phyloP scores from a whole-genome alignment of 1,284 basidiomycete genomes.

The Trichosporon coremiiforme region DNA sequence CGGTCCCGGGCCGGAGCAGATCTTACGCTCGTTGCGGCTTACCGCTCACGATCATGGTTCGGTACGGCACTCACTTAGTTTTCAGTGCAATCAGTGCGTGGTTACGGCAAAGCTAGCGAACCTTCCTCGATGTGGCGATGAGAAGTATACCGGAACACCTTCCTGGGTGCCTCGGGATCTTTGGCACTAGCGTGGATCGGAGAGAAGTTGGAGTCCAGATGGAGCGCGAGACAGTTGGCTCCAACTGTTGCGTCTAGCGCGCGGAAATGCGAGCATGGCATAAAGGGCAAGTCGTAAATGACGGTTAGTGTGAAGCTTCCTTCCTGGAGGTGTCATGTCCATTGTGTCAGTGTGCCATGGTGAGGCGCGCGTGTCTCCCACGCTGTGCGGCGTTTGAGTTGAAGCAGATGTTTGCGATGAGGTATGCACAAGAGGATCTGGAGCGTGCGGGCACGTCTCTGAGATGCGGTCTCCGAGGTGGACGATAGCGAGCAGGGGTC shows the following conservation, averaged over 20 bases:
- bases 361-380: background rate
- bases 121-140: background rate
- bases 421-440: background rate
- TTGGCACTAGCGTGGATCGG: too few relatives aligned
- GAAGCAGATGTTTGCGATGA: background rate
- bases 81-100: slow-evolving; percentile 9
- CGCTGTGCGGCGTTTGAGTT: background rate
- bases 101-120: slow-evolving; percentile 3
- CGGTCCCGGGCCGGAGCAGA: background rate
- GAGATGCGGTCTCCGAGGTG: background rate
- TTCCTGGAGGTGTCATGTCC: slow-evolving; percentile 1
- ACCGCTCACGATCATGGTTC: background rate
- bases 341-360: background rate
- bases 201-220: background rate
- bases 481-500: slow-evolving; percentile 8
- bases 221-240: background rate
- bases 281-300: background rate
- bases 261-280: background rate
- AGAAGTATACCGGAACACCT: too few relatives aligned
- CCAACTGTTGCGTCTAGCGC: background rate
- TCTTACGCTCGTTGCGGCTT: background rate
- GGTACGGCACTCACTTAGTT: background rate
- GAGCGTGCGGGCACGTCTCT: background rate
- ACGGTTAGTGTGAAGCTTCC: background rate
- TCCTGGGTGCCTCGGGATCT: too few relatives aligned